These are phyloP conservation scores for Boletus sp. DNA, from an alignment of 1,284 basidiomycete genomes.

Conservation along the genomic window DNA sequence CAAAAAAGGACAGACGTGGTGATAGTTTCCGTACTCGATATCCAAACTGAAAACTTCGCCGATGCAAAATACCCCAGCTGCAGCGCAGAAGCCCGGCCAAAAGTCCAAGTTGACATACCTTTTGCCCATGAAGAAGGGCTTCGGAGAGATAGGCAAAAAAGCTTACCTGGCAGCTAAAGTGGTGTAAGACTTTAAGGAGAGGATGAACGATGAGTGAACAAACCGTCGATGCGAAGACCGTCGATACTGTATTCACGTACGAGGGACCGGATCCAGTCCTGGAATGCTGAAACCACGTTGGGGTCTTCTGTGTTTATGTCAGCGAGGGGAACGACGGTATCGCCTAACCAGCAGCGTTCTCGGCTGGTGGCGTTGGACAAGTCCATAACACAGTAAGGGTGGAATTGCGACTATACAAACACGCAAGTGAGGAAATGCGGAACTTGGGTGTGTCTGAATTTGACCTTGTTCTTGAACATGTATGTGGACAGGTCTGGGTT, in stretches of 20 bases:
- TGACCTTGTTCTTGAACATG: constrained; percentile 55
- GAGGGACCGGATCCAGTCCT: constrained; percentile 55
- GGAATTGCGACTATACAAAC: constrained; percentile 30
- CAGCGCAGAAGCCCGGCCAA: constrained; percentile 65
- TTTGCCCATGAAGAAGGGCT: constrained; percentile 3
- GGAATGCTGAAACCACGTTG: constrained; percentile 49
- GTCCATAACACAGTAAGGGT: constrained; percentile 39
- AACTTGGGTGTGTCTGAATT: constrained; percentile 32
- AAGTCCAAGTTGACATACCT: constrained; percentile 65
- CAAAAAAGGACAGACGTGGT: constrained; percentile 4
- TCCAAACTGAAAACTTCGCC: constrained; percentile 71
- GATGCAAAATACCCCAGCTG: constrained; percentile 78
- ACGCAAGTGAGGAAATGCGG: constrained; percentile 13
- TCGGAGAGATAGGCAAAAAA: neutral
- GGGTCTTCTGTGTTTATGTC: constrained; percentile 73
- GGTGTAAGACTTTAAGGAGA: constrained; percentile 3
- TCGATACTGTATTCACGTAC: constrained; percentile 58
- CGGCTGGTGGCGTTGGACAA: constrained; percentile 60
- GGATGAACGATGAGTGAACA: constrained; percentile 9
- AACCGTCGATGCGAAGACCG: constrained; percentile 72
- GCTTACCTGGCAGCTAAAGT: constrained; percentile 56
- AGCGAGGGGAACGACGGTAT: constrained; percentile 54
- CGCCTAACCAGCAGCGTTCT: constrained; percentile 75
- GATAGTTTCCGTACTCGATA: constrained; percentile 43
- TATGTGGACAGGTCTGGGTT: constrained; percentile 56